Evolutionary conservation across 805 yeast genomes (phyloP).

Genomic region (Candida krabiensis): DNA sequence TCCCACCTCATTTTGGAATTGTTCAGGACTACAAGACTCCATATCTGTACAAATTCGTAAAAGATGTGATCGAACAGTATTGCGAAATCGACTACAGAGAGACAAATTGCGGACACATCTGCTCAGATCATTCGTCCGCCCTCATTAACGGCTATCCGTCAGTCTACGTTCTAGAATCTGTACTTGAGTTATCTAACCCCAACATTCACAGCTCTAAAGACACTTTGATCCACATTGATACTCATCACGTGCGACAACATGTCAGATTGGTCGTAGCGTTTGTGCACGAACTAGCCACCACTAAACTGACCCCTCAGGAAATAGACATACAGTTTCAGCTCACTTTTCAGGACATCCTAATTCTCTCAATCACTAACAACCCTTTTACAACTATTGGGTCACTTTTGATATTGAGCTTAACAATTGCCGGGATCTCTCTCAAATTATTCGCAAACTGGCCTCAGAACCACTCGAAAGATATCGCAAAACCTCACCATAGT

Average conservation of each 20-base stretch:
- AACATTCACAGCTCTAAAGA: conserved; percentile 78
- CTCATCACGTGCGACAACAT: conserved; percentile 80
- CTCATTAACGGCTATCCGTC: conserved; percentile 81
- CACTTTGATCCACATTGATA: conserved; percentile 77
- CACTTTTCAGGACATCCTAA: not conserved
- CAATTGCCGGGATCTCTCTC: too few species aligned
- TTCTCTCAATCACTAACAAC: too few species aligned
- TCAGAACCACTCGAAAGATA: too few species aligned
- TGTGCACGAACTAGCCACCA: conserved; percentile 63
- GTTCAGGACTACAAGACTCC: conserved; percentile 67
- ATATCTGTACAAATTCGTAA: conserved; percentile 58
- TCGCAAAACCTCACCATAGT: too few species aligned
- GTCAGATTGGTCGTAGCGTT: conserved; percentile 75
- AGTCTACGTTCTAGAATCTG: conserved; percentile 78
- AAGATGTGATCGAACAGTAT: conserved; percentile 59
- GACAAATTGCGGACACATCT: conserved; percentile 86
- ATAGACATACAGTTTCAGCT: not conserved
- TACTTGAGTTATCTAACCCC: conserved; percentile 60
- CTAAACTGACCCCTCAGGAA: not conserved
- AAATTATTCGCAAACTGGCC: too few species aligned
- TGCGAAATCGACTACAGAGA: conserved; percentile 69
- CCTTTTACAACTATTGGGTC: too few species aligned
- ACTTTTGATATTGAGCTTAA: too few species aligned
- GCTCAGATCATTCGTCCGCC: conserved; percentile 93
- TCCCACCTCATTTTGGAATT: conserved; percentile 74